Evolutionary conservation across 768 basidiomycete species (phyloP), one percentile per base, ranked within the genome.

Genomic region (Boletus reticuloceps): DNA sequence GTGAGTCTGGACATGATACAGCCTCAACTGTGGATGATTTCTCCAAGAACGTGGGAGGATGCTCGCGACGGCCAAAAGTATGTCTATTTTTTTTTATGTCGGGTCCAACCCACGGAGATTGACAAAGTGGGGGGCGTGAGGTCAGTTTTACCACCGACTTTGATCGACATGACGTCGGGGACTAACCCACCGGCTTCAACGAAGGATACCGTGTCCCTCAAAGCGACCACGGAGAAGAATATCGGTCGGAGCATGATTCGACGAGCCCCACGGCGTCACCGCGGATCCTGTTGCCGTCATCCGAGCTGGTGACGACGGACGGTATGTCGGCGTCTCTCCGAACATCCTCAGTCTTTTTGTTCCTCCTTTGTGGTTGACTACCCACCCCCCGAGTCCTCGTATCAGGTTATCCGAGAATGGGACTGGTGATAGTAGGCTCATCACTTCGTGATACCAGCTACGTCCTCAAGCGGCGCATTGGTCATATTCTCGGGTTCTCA

Each of bases 1-100:
- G 88, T 95, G 34, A 88, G 89, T 64, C 71, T 95, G 40, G 94
- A 96, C 70, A 83, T 85, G 47, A 91, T 94, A 11, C 81, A 84
- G 41, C 93, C 91, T 0, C 66, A 93, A 42, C 72, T 97, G 27
- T 79, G 79, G 53, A 88, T 86, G 51, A 86, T 91, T 47, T 81
- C 85, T 13, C 47, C 79, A 75, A 2, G 58, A 74, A 53, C 72
- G 78, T 49, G 81, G 56, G 64, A 72, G 67, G 5, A n/a, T 9
- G 5, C 42, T 11, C 9, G 42, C 12, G 81, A 80, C 81, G 53
- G 36, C 36, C 22, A 39, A 37, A 37, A 37, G 51, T 59, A 29
- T 20, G 48, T 47, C 34, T 3, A 32, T 14, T 29, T 49, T 22
- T 19, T 10, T n/a, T n/a, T n/a, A 29, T 29, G 27, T 8, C 27